These are phyloP conservation scores for Endogone sp. DNA, from an alignment of 192 early-diverging fungal species.

Conservation along the genomic window DNA sequence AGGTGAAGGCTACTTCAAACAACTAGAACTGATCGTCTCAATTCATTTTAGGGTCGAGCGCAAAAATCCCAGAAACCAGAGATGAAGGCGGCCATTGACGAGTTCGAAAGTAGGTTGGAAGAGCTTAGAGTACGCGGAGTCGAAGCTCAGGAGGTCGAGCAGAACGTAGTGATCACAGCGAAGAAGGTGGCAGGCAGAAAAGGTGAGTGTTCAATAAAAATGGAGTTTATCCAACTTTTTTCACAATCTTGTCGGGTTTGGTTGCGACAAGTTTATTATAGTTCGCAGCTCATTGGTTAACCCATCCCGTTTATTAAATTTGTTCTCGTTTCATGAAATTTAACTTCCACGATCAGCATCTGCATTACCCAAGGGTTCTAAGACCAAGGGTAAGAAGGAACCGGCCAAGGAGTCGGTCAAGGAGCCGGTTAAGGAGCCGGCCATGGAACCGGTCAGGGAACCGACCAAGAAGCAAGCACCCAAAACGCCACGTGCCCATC, in stretches of 20 bases:
- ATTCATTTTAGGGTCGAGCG: constrained; percentile 44
- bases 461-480: neutral
- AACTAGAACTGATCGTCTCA: neutral
- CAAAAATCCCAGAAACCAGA: constrained; percentile 69
- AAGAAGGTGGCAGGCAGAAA: constrained; percentile 20
- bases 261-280: neutral
- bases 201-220: constrained; percentile 11
- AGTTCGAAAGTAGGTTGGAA: constrained; percentile 78
- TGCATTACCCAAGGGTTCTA: neutral
- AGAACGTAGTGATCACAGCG: constrained; percentile 26
- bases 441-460: neutral
- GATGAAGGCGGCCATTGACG: constrained; percentile 75
- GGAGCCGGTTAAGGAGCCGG: neutral
- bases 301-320: neutral
- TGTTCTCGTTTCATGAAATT: neutral
- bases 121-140: constrained; percentile 59
- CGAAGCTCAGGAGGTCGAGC: constrained; percentile 26
- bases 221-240: constrained; percentile 2
- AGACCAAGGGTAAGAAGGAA: constrained; percentile 1
- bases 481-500: neutral
- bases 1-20: neutral
- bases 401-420: neutral
- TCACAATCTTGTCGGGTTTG: neutral
- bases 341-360: neutral
- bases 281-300: no score